These are phyloP conservation scores for Trametes cubensis DNA, from an alignment of 768 basidiomycete species.

Conservation along the genomic window DNA sequence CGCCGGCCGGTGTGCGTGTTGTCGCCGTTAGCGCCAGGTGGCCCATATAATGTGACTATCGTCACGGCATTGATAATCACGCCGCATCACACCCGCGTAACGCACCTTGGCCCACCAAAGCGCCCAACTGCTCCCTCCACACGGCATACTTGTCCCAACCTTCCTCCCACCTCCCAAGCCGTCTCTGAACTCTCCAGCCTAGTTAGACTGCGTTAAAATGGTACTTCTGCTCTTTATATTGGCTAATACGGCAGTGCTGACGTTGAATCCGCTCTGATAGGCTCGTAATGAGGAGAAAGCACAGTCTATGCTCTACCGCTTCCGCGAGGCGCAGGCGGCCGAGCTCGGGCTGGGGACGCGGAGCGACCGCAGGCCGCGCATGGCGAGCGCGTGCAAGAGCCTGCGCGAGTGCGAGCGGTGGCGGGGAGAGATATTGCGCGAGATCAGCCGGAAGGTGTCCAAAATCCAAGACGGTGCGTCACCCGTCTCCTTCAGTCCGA, in stretches of 20 bases:
- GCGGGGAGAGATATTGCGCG: slow-evolving; percentile 92
- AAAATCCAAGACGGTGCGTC: slow-evolving; percentile 93
- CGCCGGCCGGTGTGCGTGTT: no score
- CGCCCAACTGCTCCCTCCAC: no score
- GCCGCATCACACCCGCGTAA: no score
- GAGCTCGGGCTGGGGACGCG: slow-evolving; percentile 91
- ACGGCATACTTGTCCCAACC: background rate
- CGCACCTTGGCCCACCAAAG: no score
- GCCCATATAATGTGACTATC: no score
- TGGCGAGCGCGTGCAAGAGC: slow-evolving; percentile 92
- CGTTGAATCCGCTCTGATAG: slow-evolving; percentile 40
- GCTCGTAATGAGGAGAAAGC: slow-evolving; percentile 99
- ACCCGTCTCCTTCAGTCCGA: background rate
- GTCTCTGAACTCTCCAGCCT: background rate
- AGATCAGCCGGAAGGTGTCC: slow-evolving; percentile 94
- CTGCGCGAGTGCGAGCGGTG: slow-evolving; percentile 92
- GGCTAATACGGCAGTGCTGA: no score
- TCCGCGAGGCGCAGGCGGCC: slow-evolving; percentile 94
- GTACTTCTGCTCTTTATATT: background rate
- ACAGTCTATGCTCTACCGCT: slow-evolving; percentile 92
- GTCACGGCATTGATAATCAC: no score
- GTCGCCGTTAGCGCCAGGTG: no score
- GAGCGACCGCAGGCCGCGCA: slow-evolving; percentile 82
- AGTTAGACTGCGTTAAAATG: background rate
- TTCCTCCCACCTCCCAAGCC: background rate